Evolutionary conservation across 352 stramenopile species (phyloP).

Genomic region (Pythium phragmitis): DNA sequence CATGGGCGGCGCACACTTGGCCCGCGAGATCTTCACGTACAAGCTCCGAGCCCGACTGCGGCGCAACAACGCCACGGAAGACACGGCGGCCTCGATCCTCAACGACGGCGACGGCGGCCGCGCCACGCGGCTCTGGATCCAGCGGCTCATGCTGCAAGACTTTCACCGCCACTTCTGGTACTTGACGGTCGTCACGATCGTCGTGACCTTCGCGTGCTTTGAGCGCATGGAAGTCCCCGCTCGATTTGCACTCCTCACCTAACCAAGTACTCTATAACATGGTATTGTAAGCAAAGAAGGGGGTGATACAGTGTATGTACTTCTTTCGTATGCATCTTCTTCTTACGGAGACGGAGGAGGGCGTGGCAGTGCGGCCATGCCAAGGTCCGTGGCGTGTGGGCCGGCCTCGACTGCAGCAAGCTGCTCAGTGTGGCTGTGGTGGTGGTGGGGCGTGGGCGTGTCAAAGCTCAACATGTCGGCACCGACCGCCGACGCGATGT

Average conservation of each 20-base stretch:
- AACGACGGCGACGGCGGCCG: constrained; percentile 53
- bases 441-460: constrained; percentile 8
- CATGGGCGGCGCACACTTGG: constrained; percentile 68
- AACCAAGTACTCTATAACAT: neutral
- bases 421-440: neutral
- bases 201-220: constrained; percentile 86
- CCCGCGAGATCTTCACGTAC: constrained; percentile 84
- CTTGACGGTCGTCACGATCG: constrained; percentile 76
- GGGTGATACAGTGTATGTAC: neutral
- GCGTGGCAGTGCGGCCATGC: constrained; percentile 10
- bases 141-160: constrained; percentile 84
- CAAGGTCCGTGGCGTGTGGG: neutral
- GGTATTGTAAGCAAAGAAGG: neutral
- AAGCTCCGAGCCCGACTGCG: constrained; percentile 64
- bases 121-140: constrained; percentile 74
- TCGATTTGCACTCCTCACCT: constrained; percentile 70
- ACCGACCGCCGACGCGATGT: constrained; percentile 31
- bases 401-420: no score
- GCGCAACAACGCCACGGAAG: constrained; percentile 23
- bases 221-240: constrained; percentile 66
- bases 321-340: constrained; percentile 8
- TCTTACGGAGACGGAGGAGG: constrained; percentile 11
- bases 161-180: constrained; percentile 89
- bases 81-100: constrained; percentile 8
- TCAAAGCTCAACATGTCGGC: constrained; percentile 11